phyloP scores from a whole-genome alignment of 345 rosid genomes.

The Gossypium herbaceum region DNA sequence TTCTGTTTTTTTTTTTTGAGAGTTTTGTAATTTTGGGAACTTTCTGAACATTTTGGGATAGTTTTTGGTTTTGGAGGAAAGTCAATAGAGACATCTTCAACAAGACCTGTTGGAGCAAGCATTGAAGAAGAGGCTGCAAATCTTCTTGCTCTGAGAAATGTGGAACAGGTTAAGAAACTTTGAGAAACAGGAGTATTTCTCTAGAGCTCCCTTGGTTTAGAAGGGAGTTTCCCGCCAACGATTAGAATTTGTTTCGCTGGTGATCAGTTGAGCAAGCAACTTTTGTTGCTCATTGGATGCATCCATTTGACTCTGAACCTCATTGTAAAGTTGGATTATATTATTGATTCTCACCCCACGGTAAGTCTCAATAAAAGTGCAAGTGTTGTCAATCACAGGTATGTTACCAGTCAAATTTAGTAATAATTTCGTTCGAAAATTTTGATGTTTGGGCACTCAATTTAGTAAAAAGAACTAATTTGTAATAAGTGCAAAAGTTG shows the following conservation, averaged over 20 bases:
- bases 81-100: too few species aligned
- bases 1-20: too few species aligned
- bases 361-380: conserved; percentile 30
- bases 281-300: conserved; percentile 13
- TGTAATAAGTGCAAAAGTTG: too few species aligned
- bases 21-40: too few species aligned
- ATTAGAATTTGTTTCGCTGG: background rate
- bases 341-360: conserved; percentile 16
- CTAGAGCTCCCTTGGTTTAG: background rate
- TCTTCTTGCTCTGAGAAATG: background rate
- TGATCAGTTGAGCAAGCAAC: background rate
- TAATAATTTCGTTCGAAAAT: too few species aligned
- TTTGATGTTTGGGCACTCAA: too few species aligned
- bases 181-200: background rate
- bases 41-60: too few species aligned
- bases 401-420: background rate
- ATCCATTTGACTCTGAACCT: conserved; percentile 12
- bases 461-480: too few species aligned
- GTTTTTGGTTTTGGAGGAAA: too few species aligned
- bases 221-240: conserved; percentile 28
- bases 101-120: background rate
- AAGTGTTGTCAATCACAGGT: background rate
- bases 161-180: background rate
- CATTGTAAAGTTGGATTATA: conserved; percentile 13
- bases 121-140: background rate